Percentiles rank a stretch among this genome's conserved stretches.
Evolutionary conservation across 305 asterid species (phyloP).

Genomic region (Ilex paraguariensis): DNA sequence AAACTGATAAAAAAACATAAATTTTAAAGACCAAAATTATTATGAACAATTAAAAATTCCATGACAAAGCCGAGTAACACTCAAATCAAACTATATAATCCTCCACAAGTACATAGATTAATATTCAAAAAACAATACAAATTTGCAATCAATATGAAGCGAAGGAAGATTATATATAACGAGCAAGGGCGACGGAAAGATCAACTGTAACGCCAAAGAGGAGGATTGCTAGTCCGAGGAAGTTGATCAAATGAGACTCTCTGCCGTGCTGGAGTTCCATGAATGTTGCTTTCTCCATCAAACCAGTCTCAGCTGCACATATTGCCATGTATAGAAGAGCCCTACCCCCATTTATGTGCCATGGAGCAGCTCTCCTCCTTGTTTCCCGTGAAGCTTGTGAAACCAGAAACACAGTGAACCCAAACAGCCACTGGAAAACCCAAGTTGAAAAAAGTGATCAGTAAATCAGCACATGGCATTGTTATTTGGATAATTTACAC

Average conservation of each 20-base stretch:
- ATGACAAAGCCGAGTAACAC: too few species aligned
- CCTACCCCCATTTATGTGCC: constrained; percentile 55
- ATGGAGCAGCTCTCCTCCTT: constrained; percentile 32
- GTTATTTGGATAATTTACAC: too few species aligned
- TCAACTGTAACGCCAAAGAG: constrained; percentile 65
- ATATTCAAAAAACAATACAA: too few species aligned
- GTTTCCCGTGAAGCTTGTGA: constrained; percentile 29
- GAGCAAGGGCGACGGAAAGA: constrained; percentile 51
- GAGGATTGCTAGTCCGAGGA: constrained; percentile 55
- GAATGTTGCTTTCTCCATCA: constrained; percentile 53
- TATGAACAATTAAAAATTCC: too few species aligned
- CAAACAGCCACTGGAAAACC: constrained; percentile 51
- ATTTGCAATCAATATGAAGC: too few species aligned
- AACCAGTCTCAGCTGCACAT: constrained; percentile 58
- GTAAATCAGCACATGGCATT: too few species aligned
- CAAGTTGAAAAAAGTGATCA: background rate
- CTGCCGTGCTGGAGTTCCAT: constrained; percentile 24
- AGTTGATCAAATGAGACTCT: constrained; percentile 46
- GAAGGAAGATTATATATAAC: constrained; percentile 19
- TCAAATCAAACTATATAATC: too few species aligned
- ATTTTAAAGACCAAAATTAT: too few species aligned
- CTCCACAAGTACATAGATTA: too few species aligned
- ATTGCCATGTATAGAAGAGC: constrained; percentile 60
- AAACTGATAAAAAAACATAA: too few species aligned
- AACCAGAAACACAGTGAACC: constrained; percentile 35